Base-by-base conservation (phyloP, 805 yeast genomes). In the Saccharomyces cerevisiae region DNA sequence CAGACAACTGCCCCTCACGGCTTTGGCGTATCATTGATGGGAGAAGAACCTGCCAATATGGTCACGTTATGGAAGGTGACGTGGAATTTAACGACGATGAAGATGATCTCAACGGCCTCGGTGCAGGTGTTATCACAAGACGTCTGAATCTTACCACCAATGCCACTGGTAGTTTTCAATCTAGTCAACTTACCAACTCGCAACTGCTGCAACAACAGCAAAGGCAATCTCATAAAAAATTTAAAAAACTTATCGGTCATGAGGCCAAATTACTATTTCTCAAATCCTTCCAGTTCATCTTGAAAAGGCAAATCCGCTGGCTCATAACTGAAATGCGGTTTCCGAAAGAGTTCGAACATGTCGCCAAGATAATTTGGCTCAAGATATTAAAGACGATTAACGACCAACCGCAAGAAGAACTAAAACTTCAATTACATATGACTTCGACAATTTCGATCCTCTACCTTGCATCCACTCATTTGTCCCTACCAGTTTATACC, bases 11-110 rank as follows among this genome's bases (percentile, higher is more conserved):
- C 70, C 81, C 87, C 3, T 87, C 97, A 0, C 73, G 82, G 41
- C 77, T 84, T 51, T 92, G 89, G 81, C 77, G 85, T 51, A 69
- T 80, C 30, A 72, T 82, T 2, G 89, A 87, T 62, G 99, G 99
- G 27, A 81, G 81, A 51, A 78, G 83, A 54, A 84, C 91, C 10
- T 92, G 99, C 67, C 92, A 87, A 62, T 85, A 80, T 64, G 98
- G 98, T 4, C 99, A 92, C 70, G 90, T 91, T 22, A 80, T 81
- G 69, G 92, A 84, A 59, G 90, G 91, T 36, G 86, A 84, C 57
- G 65, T 86, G 28, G 96, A 89, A 66, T 76, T 82, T 57, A 87
- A 87, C 58, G 92, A 89, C 62, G 96, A 89, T 49, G 90, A 85
- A n/a, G 92, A 84, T 56, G 85, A 79, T 36, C 68, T 69, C 30